Evolutionary conservation across 306 rosid species (phyloP).

Genomic region (Corylus americana): DNA sequence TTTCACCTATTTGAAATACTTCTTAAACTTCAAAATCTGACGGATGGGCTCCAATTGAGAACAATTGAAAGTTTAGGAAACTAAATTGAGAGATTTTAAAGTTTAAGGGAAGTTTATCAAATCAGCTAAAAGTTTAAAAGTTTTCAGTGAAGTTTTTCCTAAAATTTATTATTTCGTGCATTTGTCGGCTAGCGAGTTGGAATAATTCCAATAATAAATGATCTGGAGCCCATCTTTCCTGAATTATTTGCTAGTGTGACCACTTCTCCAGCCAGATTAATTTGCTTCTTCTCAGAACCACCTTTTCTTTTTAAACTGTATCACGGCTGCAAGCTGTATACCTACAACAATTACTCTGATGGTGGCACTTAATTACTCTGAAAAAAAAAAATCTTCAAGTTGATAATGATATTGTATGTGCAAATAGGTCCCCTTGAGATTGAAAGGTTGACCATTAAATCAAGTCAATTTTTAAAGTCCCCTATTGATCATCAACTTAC

Average conservation of each 20-base stretch:
- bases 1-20: too few relatives aligned
- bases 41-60: too few relatives aligned
- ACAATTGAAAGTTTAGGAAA: too few relatives aligned
- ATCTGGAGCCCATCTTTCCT: slow-evolving; percentile 34
- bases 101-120: too few relatives aligned
- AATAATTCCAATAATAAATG: slow-evolving; percentile 13
- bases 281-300: background rate
- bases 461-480: background rate
- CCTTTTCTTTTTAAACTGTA: background rate
- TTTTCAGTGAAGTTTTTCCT: too few relatives aligned
- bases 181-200: background rate
- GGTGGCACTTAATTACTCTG: background rate
- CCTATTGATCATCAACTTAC: too few relatives aligned
- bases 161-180: too few relatives aligned
- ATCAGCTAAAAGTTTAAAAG: too few relatives aligned
- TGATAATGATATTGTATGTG: too few relatives aligned
- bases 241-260: slow-evolving; percentile 10
- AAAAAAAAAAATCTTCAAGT: too few relatives aligned
- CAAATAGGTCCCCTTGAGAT: background rate
- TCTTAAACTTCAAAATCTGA: too few relatives aligned
- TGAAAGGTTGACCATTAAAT: background rate
- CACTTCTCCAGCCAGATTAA: background rate
- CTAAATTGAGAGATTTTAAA: too few relatives aligned
- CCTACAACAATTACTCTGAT: background rate
- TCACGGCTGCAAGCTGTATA: background rate